phyloP scores from a whole-genome alignment of 2,329 filamentous ascomycete genomes.

The Fulvia fulva region DNA sequence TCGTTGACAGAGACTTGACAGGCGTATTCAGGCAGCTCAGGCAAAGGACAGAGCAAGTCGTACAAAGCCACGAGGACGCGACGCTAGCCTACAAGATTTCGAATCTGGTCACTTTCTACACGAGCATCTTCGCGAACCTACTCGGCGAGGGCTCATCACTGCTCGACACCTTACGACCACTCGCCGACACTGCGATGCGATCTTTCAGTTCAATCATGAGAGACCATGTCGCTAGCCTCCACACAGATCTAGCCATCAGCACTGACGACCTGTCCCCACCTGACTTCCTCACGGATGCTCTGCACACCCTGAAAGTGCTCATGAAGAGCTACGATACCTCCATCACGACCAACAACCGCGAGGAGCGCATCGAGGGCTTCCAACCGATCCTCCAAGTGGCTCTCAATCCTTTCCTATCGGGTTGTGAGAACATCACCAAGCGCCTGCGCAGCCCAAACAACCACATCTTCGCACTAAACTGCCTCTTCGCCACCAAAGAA shows the following conservation, averaged over 20 bases:
- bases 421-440: slow-evolving; percentile 66
- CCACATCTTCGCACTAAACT: slow-evolving; percentile 72
- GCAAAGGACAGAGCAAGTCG: slow-evolving; percentile 84
- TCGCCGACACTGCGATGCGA: slow-evolving; percentile 72
- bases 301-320: slow-evolving; percentile 72
- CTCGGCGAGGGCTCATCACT: slow-evolving; percentile 67
- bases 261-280: slow-evolving; percentile 73
- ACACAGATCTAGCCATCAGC: slow-evolving; percentile 66
- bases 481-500: slow-evolving; percentile 56
- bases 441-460: slow-evolving; percentile 56
- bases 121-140: slow-evolving; percentile 75
- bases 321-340: slow-evolving; percentile 87
- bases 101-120: slow-evolving; percentile 87
- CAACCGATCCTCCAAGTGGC: slow-evolving; percentile 71
- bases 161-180: slow-evolving; percentile 61
- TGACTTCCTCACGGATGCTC: slow-evolving; percentile 72
- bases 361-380: slow-evolving; percentile 64
- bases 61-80: slow-evolving; percentile 87
- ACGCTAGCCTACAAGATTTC: slow-evolving; percentile 85
- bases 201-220: slow-evolving; percentile 79
- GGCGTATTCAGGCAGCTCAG: slow-evolving; percentile 80
- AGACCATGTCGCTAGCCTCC: slow-evolving; percentile 72
- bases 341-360: slow-evolving; percentile 50
- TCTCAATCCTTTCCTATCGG: slow-evolving; percentile 78
- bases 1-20: slow-evolving; percentile 80